Conservation (phyloP, 768 basidiomycete genomes). For the Termitomyces sp. region DNA sequence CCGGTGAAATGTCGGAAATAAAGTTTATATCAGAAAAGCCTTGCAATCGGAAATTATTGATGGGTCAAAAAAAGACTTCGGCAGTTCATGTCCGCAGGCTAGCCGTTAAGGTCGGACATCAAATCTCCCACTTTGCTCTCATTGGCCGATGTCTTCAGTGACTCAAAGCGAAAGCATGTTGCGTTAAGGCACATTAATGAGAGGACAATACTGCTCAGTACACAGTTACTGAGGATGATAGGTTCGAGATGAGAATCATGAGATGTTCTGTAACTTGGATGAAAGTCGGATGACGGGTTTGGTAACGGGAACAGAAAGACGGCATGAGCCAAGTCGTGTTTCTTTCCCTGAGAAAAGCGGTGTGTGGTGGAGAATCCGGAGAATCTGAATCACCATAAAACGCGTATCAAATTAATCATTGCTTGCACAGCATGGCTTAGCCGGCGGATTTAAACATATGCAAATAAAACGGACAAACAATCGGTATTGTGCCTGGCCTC, state of each 20-base stretch:
- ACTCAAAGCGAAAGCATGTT: not conserved
- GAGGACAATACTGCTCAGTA: not conserved
- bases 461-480: not conserved
- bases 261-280: not conserved
- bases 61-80: not conserved
- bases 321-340: not conserved
- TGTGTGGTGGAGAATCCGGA: not conserved
- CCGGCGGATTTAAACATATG: not conserved
- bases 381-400: not conserved
- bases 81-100: not conserved
- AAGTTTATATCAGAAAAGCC: too few species aligned
- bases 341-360: too few species aligned
- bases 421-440: conserved; percentile 7
- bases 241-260: not conserved
- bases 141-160: not conserved
- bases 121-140: not conserved
- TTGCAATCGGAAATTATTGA: too few species aligned
- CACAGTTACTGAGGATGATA: not conserved
- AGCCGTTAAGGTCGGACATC: not conserved
- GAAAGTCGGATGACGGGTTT: not conserved
- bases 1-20: too few species aligned
- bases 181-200: not conserved
- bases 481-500: not conserved
- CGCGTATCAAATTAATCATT: not conserved
- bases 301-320: not conserved